Evolutionary conservation across 768 basidiomycete genomes (phyloP).

Genomic region (Trametes meyenii): DNA sequence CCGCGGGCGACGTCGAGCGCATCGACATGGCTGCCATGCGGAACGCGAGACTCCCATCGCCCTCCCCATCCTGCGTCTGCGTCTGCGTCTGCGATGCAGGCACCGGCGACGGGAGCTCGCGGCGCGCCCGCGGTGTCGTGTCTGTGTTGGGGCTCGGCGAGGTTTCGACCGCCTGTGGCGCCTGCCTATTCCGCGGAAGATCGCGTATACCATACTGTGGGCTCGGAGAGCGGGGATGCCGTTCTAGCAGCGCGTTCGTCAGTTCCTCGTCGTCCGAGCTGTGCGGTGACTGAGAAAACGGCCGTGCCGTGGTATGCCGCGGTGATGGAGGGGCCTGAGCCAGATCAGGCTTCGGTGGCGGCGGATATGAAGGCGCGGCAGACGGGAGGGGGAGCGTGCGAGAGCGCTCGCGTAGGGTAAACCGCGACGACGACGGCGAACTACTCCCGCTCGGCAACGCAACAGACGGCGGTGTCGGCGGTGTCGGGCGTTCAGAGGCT

Average conservation of each 20-base stretch:
- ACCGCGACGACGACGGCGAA: constrained; percentile 8
- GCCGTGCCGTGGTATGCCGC: background rate
- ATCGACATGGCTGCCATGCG: constrained; percentile 37
- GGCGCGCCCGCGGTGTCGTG: constrained; percentile 12
- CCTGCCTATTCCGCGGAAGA: constrained; percentile 36
- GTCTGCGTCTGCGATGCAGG: constrained; percentile 1
- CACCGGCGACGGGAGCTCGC: constrained; percentile 17
- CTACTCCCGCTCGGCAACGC: background rate
- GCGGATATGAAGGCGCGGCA: constrained; percentile 18
- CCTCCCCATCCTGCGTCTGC: constrained; percentile 5
- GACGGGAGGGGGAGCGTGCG: constrained; percentile 18
- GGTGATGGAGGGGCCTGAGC: background rate
- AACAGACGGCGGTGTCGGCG: background rate
- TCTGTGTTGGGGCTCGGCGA: constrained; percentile 11
- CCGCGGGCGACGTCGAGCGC: constrained; percentile 5
- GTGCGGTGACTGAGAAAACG: constrained; percentile 5
- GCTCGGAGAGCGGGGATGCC: constrained; percentile 13
- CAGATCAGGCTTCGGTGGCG: constrained; percentile 13
- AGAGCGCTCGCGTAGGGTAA: constrained; percentile 13
- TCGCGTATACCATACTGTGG: constrained; percentile 50
- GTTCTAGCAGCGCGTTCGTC: constrained; percentile 20
- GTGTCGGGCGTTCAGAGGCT: background rate
- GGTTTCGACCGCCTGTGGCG: constrained; percentile 6
- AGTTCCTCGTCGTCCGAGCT: constrained; percentile 28
- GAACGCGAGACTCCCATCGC: constrained; percentile 34